Evolutionary conservation across 1,284 basidiomycete species (phyloP).

Genomic region (Amylostereum areolatum): DNA sequence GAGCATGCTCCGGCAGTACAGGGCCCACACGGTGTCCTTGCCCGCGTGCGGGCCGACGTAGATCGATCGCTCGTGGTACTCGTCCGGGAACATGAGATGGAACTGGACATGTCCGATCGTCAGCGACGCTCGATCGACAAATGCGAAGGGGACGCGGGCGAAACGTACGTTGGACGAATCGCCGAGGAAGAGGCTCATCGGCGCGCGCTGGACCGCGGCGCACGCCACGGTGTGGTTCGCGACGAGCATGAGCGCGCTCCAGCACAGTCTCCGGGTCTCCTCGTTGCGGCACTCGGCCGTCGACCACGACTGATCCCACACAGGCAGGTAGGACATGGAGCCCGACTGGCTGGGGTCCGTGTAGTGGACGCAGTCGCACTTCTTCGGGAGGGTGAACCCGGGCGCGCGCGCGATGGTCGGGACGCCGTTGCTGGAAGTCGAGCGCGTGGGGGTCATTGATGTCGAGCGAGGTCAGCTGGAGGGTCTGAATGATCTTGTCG

Average conservation of each 20-base stretch:
- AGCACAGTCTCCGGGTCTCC: constrained; percentile 65
- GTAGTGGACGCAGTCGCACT: constrained; percentile 44
- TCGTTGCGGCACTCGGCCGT: constrained; percentile 52
- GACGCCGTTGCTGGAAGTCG: constrained; percentile 41
- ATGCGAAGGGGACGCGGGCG: neutral
- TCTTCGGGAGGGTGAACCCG: constrained; percentile 22
- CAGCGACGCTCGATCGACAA: constrained; percentile 16
- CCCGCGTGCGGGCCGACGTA: constrained; percentile 40
- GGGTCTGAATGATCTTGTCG: constrained; percentile 53
- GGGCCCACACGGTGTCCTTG: constrained; percentile 72
- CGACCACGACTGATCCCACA: constrained; percentile 57
- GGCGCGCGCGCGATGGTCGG: constrained; percentile 34
- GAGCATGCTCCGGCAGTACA: constrained; percentile 74
- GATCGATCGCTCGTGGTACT: constrained; percentile 45
- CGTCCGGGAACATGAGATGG: constrained; percentile 53
- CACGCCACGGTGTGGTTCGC: constrained; percentile 62
- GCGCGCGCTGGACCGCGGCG: constrained; percentile 53
- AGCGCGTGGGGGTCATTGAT: constrained; percentile 45
- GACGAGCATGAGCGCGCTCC: constrained; percentile 63
- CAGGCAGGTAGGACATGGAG: constrained; percentile 44
- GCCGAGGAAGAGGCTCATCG: constrained; percentile 48
- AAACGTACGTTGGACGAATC: constrained; percentile 60
- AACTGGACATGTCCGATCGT: constrained; percentile 37
- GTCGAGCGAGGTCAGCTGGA: constrained; percentile 54
- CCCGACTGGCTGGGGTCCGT: constrained; percentile 27